Conservation (phyloP, 2,329 filamentous ascomycete species). For the Periglandula ipomoeae region DNA sequence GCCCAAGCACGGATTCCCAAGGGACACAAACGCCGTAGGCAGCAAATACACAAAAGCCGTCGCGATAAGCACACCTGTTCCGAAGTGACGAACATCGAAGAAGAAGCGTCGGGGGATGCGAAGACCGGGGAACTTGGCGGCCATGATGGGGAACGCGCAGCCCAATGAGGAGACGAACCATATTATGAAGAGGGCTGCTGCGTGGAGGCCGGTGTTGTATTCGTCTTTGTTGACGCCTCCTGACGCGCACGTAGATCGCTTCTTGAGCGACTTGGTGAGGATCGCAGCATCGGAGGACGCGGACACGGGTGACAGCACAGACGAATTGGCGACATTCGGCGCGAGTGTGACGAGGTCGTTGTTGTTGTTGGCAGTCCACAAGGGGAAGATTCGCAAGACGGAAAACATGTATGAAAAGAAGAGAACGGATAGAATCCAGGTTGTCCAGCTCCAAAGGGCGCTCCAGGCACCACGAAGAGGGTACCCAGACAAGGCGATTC, state of each 20-base stretch:
- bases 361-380: neutral
- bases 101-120: conserved; percentile 47
- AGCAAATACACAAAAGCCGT: conserved; percentile 74
- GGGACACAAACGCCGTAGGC: conserved; percentile 54
- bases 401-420: conserved; percentile 24
- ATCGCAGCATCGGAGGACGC: conserved; percentile 1
- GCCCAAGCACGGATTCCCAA: conserved; percentile 59
- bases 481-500: conserved; percentile 21
- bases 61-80: conserved; percentile 65
- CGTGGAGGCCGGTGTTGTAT: conserved; percentile 50
- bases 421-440: conserved; percentile 34
- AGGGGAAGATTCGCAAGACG: neutral
- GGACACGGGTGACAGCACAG: conserved; percentile 3
- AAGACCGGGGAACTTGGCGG: conserved; percentile 39
- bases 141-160: conserved; percentile 45
- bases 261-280: conserved; percentile 10
- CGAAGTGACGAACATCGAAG: conserved; percentile 57
- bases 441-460: conserved; percentile 30
- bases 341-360: neutral
- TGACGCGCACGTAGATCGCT: conserved; percentile 20
- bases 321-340: neutral
- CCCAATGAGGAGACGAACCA: conserved; percentile 38
- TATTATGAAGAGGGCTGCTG: conserved; percentile 45
- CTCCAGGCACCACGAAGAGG: conserved; percentile 20
- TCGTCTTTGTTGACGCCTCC: conserved; percentile 22